Evolutionary conservation across 768 basidiomycete genomes (phyloP).

Genomic region (Kwoniella pini): DNA sequence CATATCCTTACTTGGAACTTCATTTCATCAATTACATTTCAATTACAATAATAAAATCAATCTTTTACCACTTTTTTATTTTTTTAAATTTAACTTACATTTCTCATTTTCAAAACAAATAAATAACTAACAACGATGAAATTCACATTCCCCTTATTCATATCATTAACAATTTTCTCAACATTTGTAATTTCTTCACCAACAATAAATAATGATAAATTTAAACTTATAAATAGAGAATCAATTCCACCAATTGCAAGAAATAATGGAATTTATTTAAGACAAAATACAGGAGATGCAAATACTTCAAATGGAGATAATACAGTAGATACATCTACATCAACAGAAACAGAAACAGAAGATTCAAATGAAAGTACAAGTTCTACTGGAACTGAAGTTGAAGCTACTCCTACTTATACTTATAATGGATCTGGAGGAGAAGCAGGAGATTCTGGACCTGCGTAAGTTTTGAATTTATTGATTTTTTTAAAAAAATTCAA

Average conservation of each 20-base stretch:
- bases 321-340: background rate
- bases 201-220: background rate
- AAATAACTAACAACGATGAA: slow-evolving; percentile 9
- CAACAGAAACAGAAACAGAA: too few relatives aligned
- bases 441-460: slow-evolving; percentile 10
- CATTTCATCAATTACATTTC: too few relatives aligned
- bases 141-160: slow-evolving; percentile 1
- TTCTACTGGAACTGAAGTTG: slow-evolving; percentile 7
- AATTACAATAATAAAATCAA: too few relatives aligned
- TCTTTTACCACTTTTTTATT: too few relatives aligned
- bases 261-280: too few relatives aligned
- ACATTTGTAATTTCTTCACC: background rate
- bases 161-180: slow-evolving; percentile 12
- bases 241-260: too few relatives aligned
- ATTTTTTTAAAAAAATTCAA: background rate
- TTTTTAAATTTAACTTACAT: too few relatives aligned
- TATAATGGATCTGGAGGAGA: slow-evolving; percentile 18
- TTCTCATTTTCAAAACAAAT: background rate
- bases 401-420: slow-evolving; percentile 1
- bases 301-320: background rate
- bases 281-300: slow-evolving; percentile 6
- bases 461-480: slow-evolving; percentile 5
- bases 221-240: too few relatives aligned
- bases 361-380: background rate
- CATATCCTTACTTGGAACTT: too few relatives aligned